Conservation (phyloP, 495 filamentous ascomycete species). For the Aeminium ludgeri region DNA sequence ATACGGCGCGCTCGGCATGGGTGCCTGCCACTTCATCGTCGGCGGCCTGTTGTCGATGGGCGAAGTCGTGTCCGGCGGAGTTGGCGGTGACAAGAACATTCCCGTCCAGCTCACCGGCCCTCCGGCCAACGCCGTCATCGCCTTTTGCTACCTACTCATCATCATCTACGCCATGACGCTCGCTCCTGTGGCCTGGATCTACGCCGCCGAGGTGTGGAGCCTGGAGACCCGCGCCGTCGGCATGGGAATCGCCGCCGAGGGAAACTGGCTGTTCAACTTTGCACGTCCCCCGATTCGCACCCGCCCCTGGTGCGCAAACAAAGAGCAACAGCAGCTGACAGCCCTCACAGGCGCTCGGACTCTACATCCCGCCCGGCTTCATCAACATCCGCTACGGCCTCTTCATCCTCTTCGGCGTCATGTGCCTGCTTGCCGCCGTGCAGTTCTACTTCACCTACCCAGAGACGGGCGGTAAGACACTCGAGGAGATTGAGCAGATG, state of each 20-base stretch:
- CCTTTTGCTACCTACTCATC: conserved; percentile 63
- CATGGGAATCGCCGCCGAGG: conserved; percentile 47
- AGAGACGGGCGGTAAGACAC: conserved; percentile 51
- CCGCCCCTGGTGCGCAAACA: neutral
- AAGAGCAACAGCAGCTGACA: conserved; percentile 64
- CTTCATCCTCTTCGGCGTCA: conserved; percentile 56
- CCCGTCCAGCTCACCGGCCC: conserved; percentile 42
- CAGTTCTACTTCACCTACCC: conserved; percentile 55
- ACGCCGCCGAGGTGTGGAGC: conserved; percentile 60
- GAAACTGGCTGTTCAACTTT: conserved; percentile 68
- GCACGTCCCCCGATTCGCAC: neutral
- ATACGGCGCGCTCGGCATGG: conserved; percentile 53
- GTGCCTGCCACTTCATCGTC: conserved; percentile 49
- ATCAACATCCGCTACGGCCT: conserved; percentile 55
- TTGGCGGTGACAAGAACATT: conserved; percentile 51
- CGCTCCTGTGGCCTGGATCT: conserved; percentile 57
- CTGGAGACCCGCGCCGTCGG: conserved; percentile 57
- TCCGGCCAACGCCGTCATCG: conserved; percentile 54
- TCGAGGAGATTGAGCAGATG: conserved; percentile 53
- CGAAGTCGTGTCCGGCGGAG: conserved; percentile 14
- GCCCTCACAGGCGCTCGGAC: too few relatives aligned
- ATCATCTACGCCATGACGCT: conserved; percentile 58
- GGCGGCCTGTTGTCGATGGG: conserved; percentile 30
- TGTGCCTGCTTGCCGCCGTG: conserved; percentile 44
- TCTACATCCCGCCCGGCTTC: conserved; percentile 56